Evolutionary conservation across 2,329 filamentous ascomycete species (phyloP).

Genomic region (Ophiostoma australiae): DNA sequence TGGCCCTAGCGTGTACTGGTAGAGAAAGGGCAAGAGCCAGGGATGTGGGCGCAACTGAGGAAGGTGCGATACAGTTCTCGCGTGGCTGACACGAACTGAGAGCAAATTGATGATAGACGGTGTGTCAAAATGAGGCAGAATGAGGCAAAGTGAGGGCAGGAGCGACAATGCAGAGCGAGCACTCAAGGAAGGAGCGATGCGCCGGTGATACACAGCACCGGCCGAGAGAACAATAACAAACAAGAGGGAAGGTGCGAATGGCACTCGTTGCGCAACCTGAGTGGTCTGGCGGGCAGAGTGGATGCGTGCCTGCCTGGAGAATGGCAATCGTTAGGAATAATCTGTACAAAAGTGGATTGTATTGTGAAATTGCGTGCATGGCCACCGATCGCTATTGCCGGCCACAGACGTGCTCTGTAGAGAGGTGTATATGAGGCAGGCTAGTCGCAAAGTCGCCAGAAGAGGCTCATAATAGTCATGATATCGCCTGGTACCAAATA

Average conservation of each 20-base stretch:
- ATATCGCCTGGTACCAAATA: neutral
- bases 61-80: constrained; percentile 2
- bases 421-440: too few relatives aligned
- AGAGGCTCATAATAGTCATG: neutral
- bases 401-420: neutral
- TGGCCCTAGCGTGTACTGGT: neutral
- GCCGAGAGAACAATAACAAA: neutral
- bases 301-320: constrained; percentile 6
- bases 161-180: neutral
- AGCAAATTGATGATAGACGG: neutral
- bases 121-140: neutral
- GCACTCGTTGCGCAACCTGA: neutral
- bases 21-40: constrained; percentile 6
- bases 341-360: neutral
- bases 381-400: neutral
- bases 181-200: constrained; percentile 8
- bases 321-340: neutral
- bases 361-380: constrained; percentile 5
- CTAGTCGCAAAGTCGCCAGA: neutral
- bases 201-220: neutral
- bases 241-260: constrained; percentile 7
- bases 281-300: neutral
- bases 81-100: neutral
- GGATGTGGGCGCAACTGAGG: neutral
- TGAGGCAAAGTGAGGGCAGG: neutral